A percentile compares a stretch with the other conserved stretches of the same genome.
Conservation (phyloP, 306 rosid genomes). For the Carpinus viminea region DNA sequence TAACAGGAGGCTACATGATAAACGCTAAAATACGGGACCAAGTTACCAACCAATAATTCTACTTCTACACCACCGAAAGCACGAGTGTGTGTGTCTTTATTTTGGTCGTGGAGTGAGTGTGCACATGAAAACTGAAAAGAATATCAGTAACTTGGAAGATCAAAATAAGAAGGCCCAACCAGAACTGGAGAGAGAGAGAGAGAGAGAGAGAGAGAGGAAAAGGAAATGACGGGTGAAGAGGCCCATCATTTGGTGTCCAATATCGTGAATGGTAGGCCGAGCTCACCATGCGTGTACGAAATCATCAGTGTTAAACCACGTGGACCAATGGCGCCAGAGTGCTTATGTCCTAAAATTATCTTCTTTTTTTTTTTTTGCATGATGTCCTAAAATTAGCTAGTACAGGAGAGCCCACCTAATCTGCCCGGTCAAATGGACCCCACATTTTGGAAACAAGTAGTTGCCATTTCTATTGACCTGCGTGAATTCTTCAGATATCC, state of each 20-base stretch:
- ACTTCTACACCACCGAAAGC: background rate
- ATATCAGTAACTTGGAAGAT: background rate
- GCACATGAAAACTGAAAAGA: background rate
- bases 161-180: background rate
- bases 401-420: too few species aligned
- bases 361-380: too few species aligned
- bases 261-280: background rate
- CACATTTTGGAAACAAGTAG: too few species aligned
- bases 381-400: too few species aligned
- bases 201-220: background rate
- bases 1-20: background rate
- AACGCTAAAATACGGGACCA: background rate
- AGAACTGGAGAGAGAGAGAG: too few species aligned
- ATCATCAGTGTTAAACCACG: conserved; percentile 5
- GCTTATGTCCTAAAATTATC: too few species aligned
- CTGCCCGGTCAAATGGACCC: too few species aligned
- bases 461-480: too few species aligned
- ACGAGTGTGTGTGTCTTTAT: background rate
- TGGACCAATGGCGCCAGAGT: background rate
- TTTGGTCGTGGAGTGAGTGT: too few species aligned
- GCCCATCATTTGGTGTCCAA: background rate
- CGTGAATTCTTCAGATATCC: too few species aligned
- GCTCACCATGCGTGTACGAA: background rate
- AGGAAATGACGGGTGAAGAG: background rate
- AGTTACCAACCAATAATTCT: background rate